Evolutionary conservation across 129 eudicot species (phyloP).

Genomic region (Gnaphalium uliginosum): DNA sequence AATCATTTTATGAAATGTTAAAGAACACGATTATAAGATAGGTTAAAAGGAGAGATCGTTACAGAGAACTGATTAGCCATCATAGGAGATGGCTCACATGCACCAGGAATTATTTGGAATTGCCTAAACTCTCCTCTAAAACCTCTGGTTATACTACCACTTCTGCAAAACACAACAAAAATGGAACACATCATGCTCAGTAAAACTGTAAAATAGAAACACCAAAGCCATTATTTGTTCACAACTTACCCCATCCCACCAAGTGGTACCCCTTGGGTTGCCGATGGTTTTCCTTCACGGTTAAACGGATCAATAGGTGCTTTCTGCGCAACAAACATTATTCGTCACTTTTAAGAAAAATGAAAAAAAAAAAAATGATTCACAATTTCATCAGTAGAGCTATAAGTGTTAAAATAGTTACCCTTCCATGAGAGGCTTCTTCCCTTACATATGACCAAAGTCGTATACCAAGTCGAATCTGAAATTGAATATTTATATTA

Average conservation of each 20-base stretch:
- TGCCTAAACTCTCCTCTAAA: slow-evolving; percentile 96
- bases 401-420: slow-evolving; percentile 30
- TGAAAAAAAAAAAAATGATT: not conserved
- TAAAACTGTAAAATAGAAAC: not conserved
- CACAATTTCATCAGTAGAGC: not conserved
- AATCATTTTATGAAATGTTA: not conserved
- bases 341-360: not conserved
- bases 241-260: slow-evolving; percentile 91
- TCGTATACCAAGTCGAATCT: slow-evolving; percentile 79
- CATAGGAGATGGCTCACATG: slow-evolving; percentile 88
- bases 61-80: slow-evolving; percentile 99
- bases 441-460: slow-evolving; percentile 87
- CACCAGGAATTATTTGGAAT: slow-evolving; percentile 90
- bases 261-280: slow-evolving; percentile 82
- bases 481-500: slow-evolving; percentile 19
- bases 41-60: slow-evolving; percentile 38
- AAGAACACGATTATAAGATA: slow-evolving; percentile 8
- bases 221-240: not conserved
- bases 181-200: slow-evolving; percentile 17
- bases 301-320: slow-evolving; percentile 96
- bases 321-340: slow-evolving; percentile 47
- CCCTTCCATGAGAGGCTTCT: slow-evolving; percentile 98
- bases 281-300: slow-evolving; percentile 69
- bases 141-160: slow-evolving; percentile 98
- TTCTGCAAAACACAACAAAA: slow-evolving; percentile 47